Base-by-base conservation (phyloP, 192 early-diverging fungal genomes). In the Coemansia asiatica region DNA sequence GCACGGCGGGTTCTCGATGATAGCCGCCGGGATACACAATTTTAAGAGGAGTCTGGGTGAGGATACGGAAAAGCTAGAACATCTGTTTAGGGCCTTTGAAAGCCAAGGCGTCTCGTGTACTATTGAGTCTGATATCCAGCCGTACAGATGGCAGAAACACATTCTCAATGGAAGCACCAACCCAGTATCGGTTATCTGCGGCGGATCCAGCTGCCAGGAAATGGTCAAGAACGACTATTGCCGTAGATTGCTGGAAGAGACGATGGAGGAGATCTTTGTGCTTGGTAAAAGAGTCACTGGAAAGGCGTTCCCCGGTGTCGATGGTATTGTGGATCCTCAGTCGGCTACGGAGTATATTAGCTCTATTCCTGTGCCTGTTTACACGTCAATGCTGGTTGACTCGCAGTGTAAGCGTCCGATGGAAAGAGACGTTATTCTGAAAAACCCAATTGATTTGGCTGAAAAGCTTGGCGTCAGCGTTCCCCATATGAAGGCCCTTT, bases 81-180 rank as follows among this genome's bases (percentile, higher is more conserved):
- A 36, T 12, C 51, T 82, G 22, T 72, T 69, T 12, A 21, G 60
- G 0, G 67, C 61, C 0, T 76, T 82, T n/a, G 71, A 67, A n/a
- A 22, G 35, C 3, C 60, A 68, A 13, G 75, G 75, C 23, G 75
- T 82, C 6, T 66, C 66, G 9, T 73, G 74, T 9, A 63, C 76
- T n/a, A 47, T 76, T n/a, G 71, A 75, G 38, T 6, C 47, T 0
- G 75, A 82, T 35, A 76, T 82, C 23, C 79, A 82, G 79, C 75
- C 70, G 36, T 82, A 76, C 38, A 62, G 79, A 22, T 82, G 79
- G 79, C 79, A 76, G 53, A 82, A 82, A 21, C 79, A 82, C 15
- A 74, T 82, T 12, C 57, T 76, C 25, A 82, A 82, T 18, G 79
- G 74, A 1, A 72, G 70, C 3, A 76, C 75, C 0, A 82, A 82